Percentiles rank a stretch among this genome's conserved stretches.
These are phyloP conservation scores for Melanomma pulvis-pyrius DNA, from an alignment of 495 filamentous ascomycete species.

Conservation along the genomic window DNA sequence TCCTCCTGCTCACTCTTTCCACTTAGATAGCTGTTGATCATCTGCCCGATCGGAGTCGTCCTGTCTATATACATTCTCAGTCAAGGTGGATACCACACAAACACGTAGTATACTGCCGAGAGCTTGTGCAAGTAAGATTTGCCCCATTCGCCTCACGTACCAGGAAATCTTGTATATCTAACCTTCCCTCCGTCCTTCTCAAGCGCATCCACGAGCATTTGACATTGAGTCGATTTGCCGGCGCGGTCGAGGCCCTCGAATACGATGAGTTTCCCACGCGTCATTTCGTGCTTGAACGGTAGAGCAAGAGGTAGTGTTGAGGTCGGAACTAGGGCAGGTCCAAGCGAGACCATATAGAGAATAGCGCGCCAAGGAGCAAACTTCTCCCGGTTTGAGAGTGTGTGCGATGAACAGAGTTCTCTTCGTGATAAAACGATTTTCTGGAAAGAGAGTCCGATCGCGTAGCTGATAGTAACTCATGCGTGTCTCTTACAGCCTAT, in stretches of 20 bases:
- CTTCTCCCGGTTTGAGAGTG: not conserved
- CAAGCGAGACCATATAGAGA: not conserved
- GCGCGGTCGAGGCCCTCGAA: conserved; percentile 93
- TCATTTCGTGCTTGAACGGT: conserved; percentile 2
- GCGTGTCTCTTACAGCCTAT: too few species aligned
- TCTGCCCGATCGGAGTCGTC: conserved; percentile 81
- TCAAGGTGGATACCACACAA: not conserved
- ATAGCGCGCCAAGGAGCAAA: not conserved
- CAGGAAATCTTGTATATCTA: conserved; percentile 82
- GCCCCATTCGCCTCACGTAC: conserved; percentile 51
- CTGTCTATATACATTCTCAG: conserved; percentile 63
- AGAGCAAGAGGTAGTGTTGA: not conserved
- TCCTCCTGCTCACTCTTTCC: conserved; percentile 76
- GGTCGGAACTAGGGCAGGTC: not conserved
- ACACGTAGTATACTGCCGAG: too few species aligned
- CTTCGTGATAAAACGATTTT: not conserved
- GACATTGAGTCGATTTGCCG: conserved; percentile 94
- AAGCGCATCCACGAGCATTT: conserved; percentile 67
- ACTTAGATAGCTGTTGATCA: conserved; percentile 87
- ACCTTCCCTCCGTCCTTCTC: conserved; percentile 64
- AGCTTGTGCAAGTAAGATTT: too few species aligned
- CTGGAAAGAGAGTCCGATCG: not conserved
- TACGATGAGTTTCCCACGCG: conserved; percentile 65
- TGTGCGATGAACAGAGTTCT: not conserved
- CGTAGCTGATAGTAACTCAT: too few species aligned